These are phyloP conservation scores for Brasenia schreberi DNA, from an alignment of 164 flowering plant species.

Conservation along the genomic window DNA sequence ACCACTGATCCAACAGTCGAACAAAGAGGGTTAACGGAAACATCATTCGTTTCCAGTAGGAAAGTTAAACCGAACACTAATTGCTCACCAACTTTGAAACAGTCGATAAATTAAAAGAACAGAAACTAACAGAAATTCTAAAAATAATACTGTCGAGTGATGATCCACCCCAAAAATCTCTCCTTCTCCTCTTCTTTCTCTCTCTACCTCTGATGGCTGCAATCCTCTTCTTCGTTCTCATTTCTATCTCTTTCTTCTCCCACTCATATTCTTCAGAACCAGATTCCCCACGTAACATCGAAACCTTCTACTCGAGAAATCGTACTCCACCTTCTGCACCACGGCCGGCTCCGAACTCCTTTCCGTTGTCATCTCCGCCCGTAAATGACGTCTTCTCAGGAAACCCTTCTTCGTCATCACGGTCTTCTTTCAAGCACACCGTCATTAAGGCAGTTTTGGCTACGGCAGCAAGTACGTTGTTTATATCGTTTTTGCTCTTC, in stretches of 20 bases:
- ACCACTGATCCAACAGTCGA: too few relatives aligned
- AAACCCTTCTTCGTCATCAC: constrained; percentile 1
- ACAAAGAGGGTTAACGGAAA: too few relatives aligned
- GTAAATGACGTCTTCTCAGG: neutral
- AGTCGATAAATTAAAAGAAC: too few relatives aligned
- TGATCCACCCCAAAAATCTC: neutral
- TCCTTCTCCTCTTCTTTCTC: constrained; percentile 3
- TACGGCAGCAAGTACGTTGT: constrained; percentile 56
- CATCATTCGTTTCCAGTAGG: too few relatives aligned
- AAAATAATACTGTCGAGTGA: too few relatives aligned
- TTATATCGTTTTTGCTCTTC: constrained; percentile 41
- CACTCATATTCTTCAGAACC: constrained; percentile 13
- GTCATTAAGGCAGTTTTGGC: constrained; percentile 43
- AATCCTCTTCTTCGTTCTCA: constrained; percentile 7
- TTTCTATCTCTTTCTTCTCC: constrained; percentile 11
- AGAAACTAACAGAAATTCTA: too few relatives aligned
- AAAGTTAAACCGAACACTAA: too few relatives aligned
- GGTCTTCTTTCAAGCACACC: neutral
- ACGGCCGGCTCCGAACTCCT: neutral
- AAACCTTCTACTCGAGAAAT: constrained; percentile 11
- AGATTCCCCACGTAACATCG: constrained; percentile 39
- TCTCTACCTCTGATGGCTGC: constrained; percentile 17
- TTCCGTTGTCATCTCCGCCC: constrained; percentile 5
- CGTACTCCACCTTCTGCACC: constrained; percentile 2
- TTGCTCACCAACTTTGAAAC: too few relatives aligned